Conservation (phyloP, 202 grass and related monocot species). For the Saccharum hybrid region DNA sequence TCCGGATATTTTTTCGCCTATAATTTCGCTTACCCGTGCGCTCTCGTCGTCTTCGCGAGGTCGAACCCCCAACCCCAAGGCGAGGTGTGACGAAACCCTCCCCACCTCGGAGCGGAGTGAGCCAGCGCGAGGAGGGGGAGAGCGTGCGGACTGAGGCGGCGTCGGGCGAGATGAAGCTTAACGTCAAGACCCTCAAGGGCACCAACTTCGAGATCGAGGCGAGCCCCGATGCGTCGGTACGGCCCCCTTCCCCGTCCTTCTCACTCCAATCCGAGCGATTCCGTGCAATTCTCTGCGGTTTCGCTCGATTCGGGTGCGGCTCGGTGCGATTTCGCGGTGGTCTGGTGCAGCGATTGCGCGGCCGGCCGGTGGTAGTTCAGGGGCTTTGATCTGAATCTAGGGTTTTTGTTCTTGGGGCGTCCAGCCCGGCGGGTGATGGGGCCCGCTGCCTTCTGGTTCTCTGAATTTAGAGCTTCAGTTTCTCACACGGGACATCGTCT, state of each 20-base stretch:
- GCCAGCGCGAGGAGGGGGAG: constrained; percentile 9
- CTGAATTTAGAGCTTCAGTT: background rate
- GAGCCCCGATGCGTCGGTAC: constrained; percentile 64
- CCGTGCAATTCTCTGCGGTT: background rate
- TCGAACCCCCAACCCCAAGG: constrained; percentile 28
- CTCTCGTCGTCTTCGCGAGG: constrained; percentile 33
- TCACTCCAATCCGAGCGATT: constrained; percentile 17
- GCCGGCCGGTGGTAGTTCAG: background rate
- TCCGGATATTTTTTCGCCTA: constrained; percentile 21
- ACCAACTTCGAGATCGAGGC: constrained; percentile 97
- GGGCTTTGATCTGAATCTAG: constrained; percentile 56
- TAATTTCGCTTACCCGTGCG: constrained; percentile 26
- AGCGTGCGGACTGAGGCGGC: background rate
- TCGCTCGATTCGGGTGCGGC: constrained; percentile 1
- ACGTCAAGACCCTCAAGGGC: constrained; percentile 97
- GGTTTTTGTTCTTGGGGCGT: constrained; percentile 50
- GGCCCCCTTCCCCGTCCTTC: background rate
- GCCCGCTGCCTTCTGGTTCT: background rate
- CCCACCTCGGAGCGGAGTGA: constrained; percentile 14
- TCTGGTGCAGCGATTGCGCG: background rate
- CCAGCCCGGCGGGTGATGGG: background rate
- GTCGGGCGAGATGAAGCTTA: constrained; percentile 73
- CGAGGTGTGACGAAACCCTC: background rate
- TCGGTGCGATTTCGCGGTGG: background rate
- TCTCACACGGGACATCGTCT: background rate